Conservation (phyloP, 2,329 filamentous ascomycete genomes). For the Aaosphaeria arxii region DNA sequence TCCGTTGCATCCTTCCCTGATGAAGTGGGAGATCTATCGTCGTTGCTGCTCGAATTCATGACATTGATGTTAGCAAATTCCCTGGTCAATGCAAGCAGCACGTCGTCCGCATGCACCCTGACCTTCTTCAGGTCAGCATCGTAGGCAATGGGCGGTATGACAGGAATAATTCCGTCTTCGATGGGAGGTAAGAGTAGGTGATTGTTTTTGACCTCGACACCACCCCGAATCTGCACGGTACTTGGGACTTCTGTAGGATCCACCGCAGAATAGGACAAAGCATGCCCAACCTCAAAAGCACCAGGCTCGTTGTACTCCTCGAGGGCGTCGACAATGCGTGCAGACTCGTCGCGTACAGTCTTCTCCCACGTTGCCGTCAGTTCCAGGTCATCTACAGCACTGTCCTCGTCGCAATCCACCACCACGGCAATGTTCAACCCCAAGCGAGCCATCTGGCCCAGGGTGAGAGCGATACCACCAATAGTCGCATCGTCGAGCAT, state of each 20-base stretch:
- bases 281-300: conserved; percentile 65
- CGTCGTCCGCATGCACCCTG: conserved; percentile 57
- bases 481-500: conserved; percentile 66
- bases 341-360: conserved; percentile 61
- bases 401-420: conserved; percentile 63
- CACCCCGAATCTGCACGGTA: conserved; percentile 34
- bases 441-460: conserved; percentile 78
- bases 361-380: conserved; percentile 36
- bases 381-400: conserved; percentile 25
- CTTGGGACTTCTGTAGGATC: conserved; percentile 18
- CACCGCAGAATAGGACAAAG: conserved; percentile 41
- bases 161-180: conserved; percentile 65
- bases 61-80: conserved; percentile 69
- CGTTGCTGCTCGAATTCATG: conserved; percentile 29
- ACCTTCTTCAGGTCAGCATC: conserved; percentile 44
- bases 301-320: conserved; percentile 66
- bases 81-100: conserved; percentile 72
- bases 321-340: conserved; percentile 72
- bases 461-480: conserved; percentile 73
- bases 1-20: conserved; percentile 34
- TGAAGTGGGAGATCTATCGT: conserved; percentile 24
- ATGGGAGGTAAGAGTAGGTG: conserved; percentile 63
- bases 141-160: conserved; percentile 66
- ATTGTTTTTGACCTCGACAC: conserved; percentile 41
- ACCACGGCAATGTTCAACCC: conserved; percentile 82